These are phyloP conservation scores for Penicillium waksmanii DNA, from an alignment of 495 filamentous ascomycete species.

Conservation along the genomic window DNA sequence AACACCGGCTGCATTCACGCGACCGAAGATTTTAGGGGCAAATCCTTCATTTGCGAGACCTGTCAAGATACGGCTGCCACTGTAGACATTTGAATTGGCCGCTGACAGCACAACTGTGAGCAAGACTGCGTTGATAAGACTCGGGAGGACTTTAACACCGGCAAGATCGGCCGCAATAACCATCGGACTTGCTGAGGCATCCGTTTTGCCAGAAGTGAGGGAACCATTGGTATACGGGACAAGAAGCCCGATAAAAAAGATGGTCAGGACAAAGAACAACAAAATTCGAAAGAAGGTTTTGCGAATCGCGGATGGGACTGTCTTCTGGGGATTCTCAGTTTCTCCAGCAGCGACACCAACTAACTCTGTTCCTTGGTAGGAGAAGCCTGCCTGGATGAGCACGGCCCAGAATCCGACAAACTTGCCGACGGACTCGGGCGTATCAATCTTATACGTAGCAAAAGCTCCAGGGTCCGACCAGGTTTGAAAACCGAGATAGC, in stretches of 20 bases:
- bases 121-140: conserved; percentile 78
- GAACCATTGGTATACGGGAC: conserved; percentile 51
- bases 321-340: conserved; percentile 64
- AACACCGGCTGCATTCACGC: conserved; percentile 49
- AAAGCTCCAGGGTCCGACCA: conserved; percentile 68
- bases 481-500: conserved; percentile 60
- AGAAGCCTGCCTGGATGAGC: conserved; percentile 57
- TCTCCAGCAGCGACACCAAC: conserved; percentile 70
- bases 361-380: conserved; percentile 70
- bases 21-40: conserved; percentile 59
- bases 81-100: conserved; percentile 80
- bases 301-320: conserved; percentile 66
- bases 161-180: conserved; percentile 65
- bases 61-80: conserved; percentile 64
- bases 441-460: conserved; percentile 56
- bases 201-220: conserved; percentile 39
- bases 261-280: conserved; percentile 66
- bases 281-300: conserved; percentile 72
- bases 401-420: conserved; percentile 46
- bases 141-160: conserved; percentile 65
- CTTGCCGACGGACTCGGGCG: conserved; percentile 58
- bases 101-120: conserved; percentile 69
- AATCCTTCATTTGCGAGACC: conserved; percentile 63
- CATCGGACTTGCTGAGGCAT: conserved; percentile 67
- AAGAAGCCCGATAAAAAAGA: conserved; percentile 71